Base-by-base conservation (phyloP, 495 filamentous ascomycete genomes). In the Penicillium arizonense region DNA sequence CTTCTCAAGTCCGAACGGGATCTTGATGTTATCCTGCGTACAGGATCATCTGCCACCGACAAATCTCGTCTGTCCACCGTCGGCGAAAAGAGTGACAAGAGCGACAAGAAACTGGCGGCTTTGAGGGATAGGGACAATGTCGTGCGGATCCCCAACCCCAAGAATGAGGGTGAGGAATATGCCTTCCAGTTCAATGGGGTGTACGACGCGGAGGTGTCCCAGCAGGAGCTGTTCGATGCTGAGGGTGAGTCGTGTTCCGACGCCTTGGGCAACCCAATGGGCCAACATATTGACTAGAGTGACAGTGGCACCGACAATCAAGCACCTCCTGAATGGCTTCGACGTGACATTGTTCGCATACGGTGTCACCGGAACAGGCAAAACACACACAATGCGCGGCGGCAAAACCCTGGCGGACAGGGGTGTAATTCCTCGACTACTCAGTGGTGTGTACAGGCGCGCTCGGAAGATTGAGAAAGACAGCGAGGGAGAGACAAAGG, bases 301-400 rank as follows among this genome's bases (percentile, higher is more conserved):
- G 2, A 44, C 50, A 88, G 86, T 90, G n/a, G 70, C 83, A 4
- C 85, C 87, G 1, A 87, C 89, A 33, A 76, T 96, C 32, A 96
- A 96, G 60, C 87, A 96, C 49, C 83, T 98, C 5, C 96, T 98
- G 75, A 87, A 90, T 67, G 94, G 94, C 46, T 85, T 91, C 57
- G 94, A 98, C 68, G 85, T 96, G 23, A 96, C 91, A 2, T 80
- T 97, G 44, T 98, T 98, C 64, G 93, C 94, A 35, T 97, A 98
- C 61, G 94, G 94, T 35, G 89, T 92, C 18, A 97, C 94, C 1
- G 94, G 94, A 20, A 96, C 91, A 0, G 94, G 94, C 20, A 98
- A 98, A 71, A 98, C 94, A 44, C 90, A 97, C 73, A 98, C 94
- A 2, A 98, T 98, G 94, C 85, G 94, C 52, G 94, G 94, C 49